Evolutionary conservation across 2,329 filamentous ascomycete species (phyloP).

Genomic region (Thielaviopsis musarum): DNA sequence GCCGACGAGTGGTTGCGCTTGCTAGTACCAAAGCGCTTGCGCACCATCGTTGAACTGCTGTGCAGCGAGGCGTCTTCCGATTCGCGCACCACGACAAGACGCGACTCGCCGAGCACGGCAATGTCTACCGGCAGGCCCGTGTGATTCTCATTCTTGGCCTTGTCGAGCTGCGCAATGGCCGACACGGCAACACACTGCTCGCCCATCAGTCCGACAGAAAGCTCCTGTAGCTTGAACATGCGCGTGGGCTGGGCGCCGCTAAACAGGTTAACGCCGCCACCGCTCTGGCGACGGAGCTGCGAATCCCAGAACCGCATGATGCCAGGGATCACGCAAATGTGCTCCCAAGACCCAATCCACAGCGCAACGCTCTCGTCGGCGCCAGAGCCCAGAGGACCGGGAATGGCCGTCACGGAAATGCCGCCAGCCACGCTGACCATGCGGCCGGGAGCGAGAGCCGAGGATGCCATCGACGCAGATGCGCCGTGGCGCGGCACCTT

Average conservation of each 20-base stretch:
- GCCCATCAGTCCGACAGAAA: constrained; percentile 36
- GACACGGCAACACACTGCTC: constrained; percentile 37
- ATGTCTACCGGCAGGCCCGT: constrained; percentile 34
- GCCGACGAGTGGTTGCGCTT: constrained; percentile 23
- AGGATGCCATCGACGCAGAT: constrained; percentile 24
- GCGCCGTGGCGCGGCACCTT: constrained; percentile 24
- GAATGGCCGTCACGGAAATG: constrained; percentile 31
- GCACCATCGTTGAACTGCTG: constrained; percentile 22
- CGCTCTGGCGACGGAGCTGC: constrained; percentile 33
- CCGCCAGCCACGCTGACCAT: constrained; percentile 35
- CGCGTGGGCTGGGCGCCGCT: constrained; percentile 35
- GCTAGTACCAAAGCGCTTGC: constrained; percentile 15
- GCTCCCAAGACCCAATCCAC: constrained; percentile 39
- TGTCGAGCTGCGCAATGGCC: constrained; percentile 25
- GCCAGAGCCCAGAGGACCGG: constrained; percentile 23
- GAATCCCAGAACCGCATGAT: constrained; percentile 43
- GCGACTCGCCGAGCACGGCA: constrained; percentile 36
- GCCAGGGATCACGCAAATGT: constrained; percentile 38
- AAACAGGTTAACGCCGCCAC: constrained; percentile 38
- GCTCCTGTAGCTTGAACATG: constrained; percentile 38
- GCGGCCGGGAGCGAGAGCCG: constrained; percentile 30
- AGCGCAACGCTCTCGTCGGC: constrained; percentile 38
- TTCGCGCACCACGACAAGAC: constrained; percentile 37
- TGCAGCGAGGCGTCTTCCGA: constrained; percentile 27
- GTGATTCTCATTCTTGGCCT: constrained; percentile 15